Evolutionary conservation across 495 filamentous ascomycete species (phyloP), one percentile per base, ranked within the genome.

Genomic region (Bacidia gigantensis): DNA sequence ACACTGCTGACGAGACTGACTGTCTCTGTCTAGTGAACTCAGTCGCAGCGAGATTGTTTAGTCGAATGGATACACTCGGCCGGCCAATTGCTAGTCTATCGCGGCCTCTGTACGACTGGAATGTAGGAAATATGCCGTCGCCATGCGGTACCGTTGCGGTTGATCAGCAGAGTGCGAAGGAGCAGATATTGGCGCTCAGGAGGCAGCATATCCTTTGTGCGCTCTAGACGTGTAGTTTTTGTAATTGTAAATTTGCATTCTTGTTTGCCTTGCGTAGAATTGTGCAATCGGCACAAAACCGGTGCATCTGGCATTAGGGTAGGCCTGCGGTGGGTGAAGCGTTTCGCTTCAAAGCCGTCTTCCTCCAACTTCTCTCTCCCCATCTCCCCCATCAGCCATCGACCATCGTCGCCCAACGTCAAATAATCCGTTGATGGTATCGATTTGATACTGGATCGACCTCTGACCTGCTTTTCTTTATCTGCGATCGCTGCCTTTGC

Each of bases 251-350:
- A 50, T 25, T 47, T 47, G 47, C 24, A 50, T 35, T 50, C 26
- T 44, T 44, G 25, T 21, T 24, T 26, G 47, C 47, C 47, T 32
- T 50, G 47, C 47, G 47, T 50, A 50, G 47, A 38, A 26, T 50
- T 50, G 47, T 50, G 47, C 47, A 50, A 7, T 49, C 47, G 47
- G 47, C 47, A 50, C 18, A 50, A 50, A 50, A 38, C 38, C 29
- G 47, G 47, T 50, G 21, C 47, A 17, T 11, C 1, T 2, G 24
- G 7, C 14, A 18, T 35, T 50, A 35, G 46, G 24, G 18, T 24
- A 20, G 18, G 43, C 14, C 20, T 26, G 44, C 17, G n/a, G 17
- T 50, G 17, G 32, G 23, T 50, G 47, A 50, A 50, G 29, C 25
- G 25, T 44, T 50, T 50, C 47, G 44, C 29, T 50, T 50, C 47